Conservation (phyloP, 2,329 filamentous ascomycete species). For the Colletotrichum melonis region DNA sequence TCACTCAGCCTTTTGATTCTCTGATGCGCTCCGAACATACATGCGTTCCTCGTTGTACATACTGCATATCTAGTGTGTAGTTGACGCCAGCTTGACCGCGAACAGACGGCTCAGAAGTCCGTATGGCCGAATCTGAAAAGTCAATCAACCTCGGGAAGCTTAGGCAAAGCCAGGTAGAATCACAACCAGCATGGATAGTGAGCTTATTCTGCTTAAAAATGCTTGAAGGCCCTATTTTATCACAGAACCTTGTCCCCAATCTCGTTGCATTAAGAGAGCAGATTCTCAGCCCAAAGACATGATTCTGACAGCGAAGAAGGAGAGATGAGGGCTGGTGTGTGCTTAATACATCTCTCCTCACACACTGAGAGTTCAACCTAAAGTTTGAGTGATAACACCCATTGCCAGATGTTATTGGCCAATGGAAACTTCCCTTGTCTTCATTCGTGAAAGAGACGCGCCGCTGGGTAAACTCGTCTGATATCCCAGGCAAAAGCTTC, state of each 20-base stretch:
- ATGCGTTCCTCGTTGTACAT: neutral
- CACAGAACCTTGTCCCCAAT: too few species aligned
- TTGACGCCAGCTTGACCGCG: neutral
- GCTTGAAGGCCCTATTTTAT: neutral
- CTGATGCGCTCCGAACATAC: too few species aligned
- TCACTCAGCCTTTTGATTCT: too few species aligned
- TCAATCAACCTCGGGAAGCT: neutral
- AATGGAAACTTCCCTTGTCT: neutral
- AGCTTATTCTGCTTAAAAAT: neutral
- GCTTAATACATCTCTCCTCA: neutral
- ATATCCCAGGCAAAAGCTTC: neutral
- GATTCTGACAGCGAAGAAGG: neutral
- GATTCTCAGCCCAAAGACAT: neutral
- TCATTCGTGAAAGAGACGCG: neutral
- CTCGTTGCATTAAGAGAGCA: too few species aligned
- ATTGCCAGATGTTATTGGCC: neutral
- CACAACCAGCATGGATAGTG: neutral
- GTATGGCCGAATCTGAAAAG: neutral
- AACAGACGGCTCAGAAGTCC: neutral
- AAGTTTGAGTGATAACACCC: neutral
- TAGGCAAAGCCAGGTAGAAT: neutral
- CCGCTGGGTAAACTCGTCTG: neutral
- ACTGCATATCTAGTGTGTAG: neutral
- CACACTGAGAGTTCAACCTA: neutral
- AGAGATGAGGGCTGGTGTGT: neutral